Evolutionary conservation across 116 monocot species (phyloP).

Genomic region (Iris pallida): DNA sequence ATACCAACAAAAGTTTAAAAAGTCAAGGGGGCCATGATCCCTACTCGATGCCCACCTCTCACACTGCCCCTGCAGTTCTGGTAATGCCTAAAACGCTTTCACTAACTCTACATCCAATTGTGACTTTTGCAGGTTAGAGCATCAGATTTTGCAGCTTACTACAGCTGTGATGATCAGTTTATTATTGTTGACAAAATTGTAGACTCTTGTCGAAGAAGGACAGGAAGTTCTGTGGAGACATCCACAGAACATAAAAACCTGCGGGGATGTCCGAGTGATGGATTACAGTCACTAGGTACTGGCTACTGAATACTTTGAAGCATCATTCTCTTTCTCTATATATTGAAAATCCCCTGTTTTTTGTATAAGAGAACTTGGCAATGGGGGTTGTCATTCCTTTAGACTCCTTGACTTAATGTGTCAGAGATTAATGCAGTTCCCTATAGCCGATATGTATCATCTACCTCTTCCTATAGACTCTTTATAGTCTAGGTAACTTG

Average conservation of each 20-base stretch:
- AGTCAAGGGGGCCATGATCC: too few relatives aligned
- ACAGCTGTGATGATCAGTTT: constrained; percentile 9
- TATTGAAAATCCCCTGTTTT: too few relatives aligned
- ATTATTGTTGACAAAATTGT: constrained; percentile 10
- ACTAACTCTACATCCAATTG: background rate
- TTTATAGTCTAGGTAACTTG: too few relatives aligned
- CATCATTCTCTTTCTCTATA: too few relatives aligned
- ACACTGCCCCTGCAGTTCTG: background rate
- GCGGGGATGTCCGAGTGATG: background rate
- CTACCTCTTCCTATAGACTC: background rate
- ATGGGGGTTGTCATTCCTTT: too few relatives aligned
- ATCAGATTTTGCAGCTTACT: constrained; percentile 16
- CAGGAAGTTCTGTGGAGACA: constrained; percentile 1
- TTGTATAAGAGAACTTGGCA: too few relatives aligned
- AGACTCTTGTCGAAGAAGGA: constrained; percentile 4
- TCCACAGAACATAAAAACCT: background rate
- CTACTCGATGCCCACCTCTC: background rate
- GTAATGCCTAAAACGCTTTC: background rate
- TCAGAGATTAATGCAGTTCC: background rate
- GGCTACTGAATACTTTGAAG: background rate
- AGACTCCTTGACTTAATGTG: background rate
- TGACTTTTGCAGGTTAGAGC: constrained; percentile 16
- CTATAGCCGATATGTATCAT: background rate
- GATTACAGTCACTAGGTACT: constrained; percentile 12
- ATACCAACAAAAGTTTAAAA: background rate